phyloP scores from a whole-genome alignment of 768 basidiomycete genomes.

The Butyriboletus loyo region DNA sequence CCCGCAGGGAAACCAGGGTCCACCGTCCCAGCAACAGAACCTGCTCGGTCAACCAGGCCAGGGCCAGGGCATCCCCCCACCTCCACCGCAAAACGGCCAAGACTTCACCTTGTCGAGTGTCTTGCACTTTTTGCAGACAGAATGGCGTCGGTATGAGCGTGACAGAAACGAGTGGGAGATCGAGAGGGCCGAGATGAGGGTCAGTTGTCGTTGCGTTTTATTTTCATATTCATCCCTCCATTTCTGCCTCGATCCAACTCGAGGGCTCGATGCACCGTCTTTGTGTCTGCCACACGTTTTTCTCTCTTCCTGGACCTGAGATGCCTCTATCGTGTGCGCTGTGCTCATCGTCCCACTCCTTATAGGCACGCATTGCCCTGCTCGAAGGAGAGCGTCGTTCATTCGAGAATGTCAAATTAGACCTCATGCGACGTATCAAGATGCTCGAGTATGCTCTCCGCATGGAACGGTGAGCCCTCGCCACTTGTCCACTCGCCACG shows the following conservation, averaged over 20 bases:
- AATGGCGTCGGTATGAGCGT: constrained; percentile 96
- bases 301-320: neutral
- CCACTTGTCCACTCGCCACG: constrained; percentile 2
- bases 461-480: constrained; percentile 78
- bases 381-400: constrained; percentile 96
- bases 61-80: constrained; percentile 60
- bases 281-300: neutral
- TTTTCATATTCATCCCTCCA: neutral
- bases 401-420: constrained; percentile 95
- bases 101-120: constrained; percentile 93
- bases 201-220: constrained; percentile 44
- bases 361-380: constrained; percentile 91
- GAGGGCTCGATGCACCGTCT: neutral
- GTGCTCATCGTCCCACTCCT: constrained; percentile 15
- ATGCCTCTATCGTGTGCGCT: neutral
- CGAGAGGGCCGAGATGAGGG: constrained; percentile 98
- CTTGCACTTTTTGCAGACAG: constrained; percentile 95
- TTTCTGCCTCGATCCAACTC: neutral
- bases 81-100: constrained; percentile 82
- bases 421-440: constrained; percentile 94
- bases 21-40: constrained; percentile 54
- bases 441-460: constrained; percentile 98
- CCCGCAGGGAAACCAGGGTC: constrained; percentile 36
- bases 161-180: constrained; percentile 99
- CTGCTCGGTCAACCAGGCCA: constrained; percentile 54